phyloP scores from a whole-genome alignment of 2,329 filamentous ascomycete species.

The Aspergillus sp. region DNA sequence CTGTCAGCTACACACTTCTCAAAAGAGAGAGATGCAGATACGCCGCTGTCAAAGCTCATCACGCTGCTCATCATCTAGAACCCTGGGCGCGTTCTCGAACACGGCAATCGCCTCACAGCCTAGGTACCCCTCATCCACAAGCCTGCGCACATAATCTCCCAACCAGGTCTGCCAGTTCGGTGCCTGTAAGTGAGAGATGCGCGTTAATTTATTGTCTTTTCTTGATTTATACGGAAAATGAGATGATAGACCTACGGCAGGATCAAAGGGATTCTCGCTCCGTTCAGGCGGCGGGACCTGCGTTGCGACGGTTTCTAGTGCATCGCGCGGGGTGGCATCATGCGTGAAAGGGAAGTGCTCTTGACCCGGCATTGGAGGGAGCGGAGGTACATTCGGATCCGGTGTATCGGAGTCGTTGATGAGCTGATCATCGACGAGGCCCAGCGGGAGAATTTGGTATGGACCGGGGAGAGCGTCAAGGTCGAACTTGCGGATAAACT shows the following conservation, averaged over 20 bases:
- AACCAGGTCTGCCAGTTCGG: slow-evolving; percentile 10
- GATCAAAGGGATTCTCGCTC: slow-evolving; percentile 4
- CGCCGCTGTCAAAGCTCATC: neutral
- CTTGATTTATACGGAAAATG: neutral
- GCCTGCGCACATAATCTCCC: slow-evolving; percentile 6
- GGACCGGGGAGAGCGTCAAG: neutral
- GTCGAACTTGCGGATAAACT: neutral
- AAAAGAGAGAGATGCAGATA: neutral
- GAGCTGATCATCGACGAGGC: neutral
- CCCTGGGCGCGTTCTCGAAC: slow-evolving; percentile 1
- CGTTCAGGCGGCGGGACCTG: slow-evolving; percentile 2
- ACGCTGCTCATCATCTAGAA: neutral
- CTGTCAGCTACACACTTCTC: neutral
- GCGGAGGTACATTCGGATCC: neutral
- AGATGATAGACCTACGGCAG: neutral
- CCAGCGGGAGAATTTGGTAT: slow-evolving; percentile 1
- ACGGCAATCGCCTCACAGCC: neutral
- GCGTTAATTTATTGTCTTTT: neutral
- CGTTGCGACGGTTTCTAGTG: slow-evolving; percentile 3
- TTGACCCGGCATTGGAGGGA: neutral
- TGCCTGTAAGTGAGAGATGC: neutral
- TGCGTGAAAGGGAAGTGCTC: neutral
- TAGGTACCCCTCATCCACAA: slow-evolving; percentile 2
- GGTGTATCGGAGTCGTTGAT: neutral
- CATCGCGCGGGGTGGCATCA: slow-evolving; percentile 10